phyloP scores from a whole-genome alignment of 345 rosid genomes.

The Brassica rapa region DNA sequence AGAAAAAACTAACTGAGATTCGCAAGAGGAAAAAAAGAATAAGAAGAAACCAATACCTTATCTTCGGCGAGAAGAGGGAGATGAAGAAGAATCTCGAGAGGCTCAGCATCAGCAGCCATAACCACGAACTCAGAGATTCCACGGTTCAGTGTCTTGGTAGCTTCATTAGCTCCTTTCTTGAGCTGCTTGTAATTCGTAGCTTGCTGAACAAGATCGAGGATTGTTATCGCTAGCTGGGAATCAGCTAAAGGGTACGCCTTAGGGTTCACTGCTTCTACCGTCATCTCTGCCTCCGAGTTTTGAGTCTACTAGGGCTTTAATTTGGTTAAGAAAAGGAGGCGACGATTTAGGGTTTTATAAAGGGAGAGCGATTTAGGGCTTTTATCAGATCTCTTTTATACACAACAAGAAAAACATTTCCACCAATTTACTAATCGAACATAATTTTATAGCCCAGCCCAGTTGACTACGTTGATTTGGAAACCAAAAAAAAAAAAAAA shows the following conservation, averaged over 20 bases:
- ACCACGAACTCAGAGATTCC: slow-evolving; percentile 89
- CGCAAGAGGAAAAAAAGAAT: neutral
- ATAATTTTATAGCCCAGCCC: slow-evolving; percentile 7
- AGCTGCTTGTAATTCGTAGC: slow-evolving; percentile 96
- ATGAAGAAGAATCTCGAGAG: slow-evolving; percentile 85
- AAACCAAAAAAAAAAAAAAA: neutral
- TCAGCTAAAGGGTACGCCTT: slow-evolving; percentile 87
- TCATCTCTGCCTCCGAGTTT: slow-evolving; percentile 22
- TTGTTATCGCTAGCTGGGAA: slow-evolving; percentile 66
- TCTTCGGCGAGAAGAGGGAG: slow-evolving; percentile 78
- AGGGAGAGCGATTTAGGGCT: neutral
- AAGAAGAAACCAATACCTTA: slow-evolving; percentile 48
- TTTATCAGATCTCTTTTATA: neutral
- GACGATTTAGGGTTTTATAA: slow-evolving; percentile 22
- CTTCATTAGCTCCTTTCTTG: slow-evolving; percentile 93
- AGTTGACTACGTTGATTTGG: neutral
- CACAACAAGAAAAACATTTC: neutral
- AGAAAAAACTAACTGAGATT: slow-evolving; percentile 3
- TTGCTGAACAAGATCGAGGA: slow-evolving; percentile 88
- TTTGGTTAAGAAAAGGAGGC: neutral
- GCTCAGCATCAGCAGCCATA: slow-evolving; percentile 77
- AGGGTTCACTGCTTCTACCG: slow-evolving; percentile 71
- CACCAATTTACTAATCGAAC: neutral
- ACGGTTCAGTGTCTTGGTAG: slow-evolving; percentile 90
- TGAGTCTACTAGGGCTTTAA: slow-evolving; percentile 29